These are phyloP conservation scores for Colletotrichum abscissum DNA, from an alignment of 2,329 filamentous ascomycete species.

Conservation along the genomic window DNA sequence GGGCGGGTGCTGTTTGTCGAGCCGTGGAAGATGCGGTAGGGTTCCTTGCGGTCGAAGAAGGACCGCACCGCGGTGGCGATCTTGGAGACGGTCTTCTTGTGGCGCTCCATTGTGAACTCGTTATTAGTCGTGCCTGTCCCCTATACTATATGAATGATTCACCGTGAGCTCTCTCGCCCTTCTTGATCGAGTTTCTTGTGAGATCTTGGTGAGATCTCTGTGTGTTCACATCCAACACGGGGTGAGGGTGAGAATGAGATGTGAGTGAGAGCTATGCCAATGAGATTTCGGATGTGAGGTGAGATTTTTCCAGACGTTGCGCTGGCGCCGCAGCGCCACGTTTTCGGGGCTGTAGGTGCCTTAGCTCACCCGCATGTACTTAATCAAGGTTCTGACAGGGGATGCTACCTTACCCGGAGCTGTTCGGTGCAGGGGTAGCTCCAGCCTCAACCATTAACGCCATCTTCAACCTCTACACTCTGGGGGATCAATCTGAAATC, in stretches of 20 bases:
- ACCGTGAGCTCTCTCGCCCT: background rate
- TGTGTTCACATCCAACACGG: background rate
- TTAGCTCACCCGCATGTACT: background rate
- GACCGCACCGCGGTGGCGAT: slow-evolving; percentile 60
- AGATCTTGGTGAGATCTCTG: background rate
- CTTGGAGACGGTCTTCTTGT: slow-evolving; percentile 58
- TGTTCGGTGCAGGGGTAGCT: background rate
- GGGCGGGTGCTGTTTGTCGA: slow-evolving; percentile 80
- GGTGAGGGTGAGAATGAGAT: background rate
- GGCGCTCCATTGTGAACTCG: slow-evolving; percentile 58
- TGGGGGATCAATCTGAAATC: background rate
- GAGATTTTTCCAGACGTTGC: slow-evolving; percentile 2
- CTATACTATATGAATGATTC: background rate
- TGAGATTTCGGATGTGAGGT: background rate
- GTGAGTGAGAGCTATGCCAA: background rate
- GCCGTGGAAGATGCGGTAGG: slow-evolving; percentile 82
- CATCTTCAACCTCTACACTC: background rate
- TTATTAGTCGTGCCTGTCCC: background rate
- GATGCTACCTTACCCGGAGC: background rate
- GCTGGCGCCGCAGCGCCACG: background rate
- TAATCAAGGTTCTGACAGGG: slow-evolving; percentile 24
- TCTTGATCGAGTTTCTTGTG: background rate
- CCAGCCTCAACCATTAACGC: background rate
- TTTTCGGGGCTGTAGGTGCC: background rate
- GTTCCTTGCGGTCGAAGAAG: slow-evolving; percentile 60